Evolutionary conservation across 129 eudicot species (phyloP).

Genomic region (Artemisia tridentata): DNA sequence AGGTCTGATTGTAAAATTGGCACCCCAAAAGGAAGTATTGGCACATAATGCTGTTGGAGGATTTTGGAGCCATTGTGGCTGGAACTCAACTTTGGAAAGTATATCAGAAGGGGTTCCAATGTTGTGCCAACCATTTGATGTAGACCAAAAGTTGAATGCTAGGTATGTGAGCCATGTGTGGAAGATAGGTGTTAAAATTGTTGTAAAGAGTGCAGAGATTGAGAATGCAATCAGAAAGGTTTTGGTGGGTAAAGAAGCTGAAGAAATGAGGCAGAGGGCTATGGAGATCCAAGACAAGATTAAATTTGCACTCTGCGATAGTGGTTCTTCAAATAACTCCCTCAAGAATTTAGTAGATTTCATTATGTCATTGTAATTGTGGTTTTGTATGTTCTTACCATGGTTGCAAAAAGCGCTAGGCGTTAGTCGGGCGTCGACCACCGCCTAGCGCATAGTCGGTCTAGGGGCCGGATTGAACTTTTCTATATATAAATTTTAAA

Average conservation of each 20-base stretch:
- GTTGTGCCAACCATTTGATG: slow-evolving; percentile 36
- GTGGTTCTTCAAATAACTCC: slow-evolving; percentile 34
- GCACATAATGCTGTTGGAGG: slow-evolving; percentile 46
- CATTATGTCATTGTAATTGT: slow-evolving; percentile 22
- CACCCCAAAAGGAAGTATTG: slow-evolving; percentile 44
- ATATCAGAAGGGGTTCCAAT: slow-evolving; percentile 40
- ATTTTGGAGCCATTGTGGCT: slow-evolving; percentile 57
- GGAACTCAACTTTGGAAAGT: slow-evolving; percentile 52
- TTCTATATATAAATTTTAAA: too few relatives aligned
- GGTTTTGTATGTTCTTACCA: neutral
- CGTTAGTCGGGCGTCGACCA: too few relatives aligned
- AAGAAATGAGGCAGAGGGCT: slow-evolving; percentile 33
- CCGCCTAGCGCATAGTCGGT: too few relatives aligned
- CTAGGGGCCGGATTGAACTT: too few relatives aligned
- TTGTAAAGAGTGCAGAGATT: slow-evolving; percentile 23
- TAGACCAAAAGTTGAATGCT: slow-evolving; percentile 36
- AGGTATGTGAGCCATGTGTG: slow-evolving; percentile 39
- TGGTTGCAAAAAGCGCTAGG: too few relatives aligned
- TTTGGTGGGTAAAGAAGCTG: slow-evolving; percentile 38
- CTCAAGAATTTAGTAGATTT: slow-evolving; percentile 24
- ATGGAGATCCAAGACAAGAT: slow-evolving; percentile 26
- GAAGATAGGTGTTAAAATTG: slow-evolving; percentile 37
- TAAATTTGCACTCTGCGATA: slow-evolving; percentile 6
- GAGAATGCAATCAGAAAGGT: slow-evolving; percentile 21
- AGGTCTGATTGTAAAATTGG: slow-evolving; percentile 48